Base-by-base conservation (phyloP, 768 basidiomycete species). In the Pilatotrama ljubarskyi region DNA sequence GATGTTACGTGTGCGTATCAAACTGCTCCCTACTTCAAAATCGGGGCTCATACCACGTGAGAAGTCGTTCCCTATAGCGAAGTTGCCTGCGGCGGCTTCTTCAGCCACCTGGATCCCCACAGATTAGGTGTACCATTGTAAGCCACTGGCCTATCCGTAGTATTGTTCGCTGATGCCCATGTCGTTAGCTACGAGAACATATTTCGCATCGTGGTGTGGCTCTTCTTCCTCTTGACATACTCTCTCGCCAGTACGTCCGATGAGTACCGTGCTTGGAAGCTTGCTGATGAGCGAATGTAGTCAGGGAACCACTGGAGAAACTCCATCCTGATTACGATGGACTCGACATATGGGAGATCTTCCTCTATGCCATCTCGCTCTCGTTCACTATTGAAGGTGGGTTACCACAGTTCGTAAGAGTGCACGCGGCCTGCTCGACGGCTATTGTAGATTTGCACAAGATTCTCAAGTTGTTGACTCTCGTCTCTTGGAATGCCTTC, bases 51-150 rank as follows among this genome's bases (percentile, higher is more conserved):
- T 20, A 25, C 13, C 10, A 17, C 13, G 55, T 44, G 20, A 13
- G 22, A 63, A 93, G 91, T 94, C 70, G 80, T 89, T 13, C 80
- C 82, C 6, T 93, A 90, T 68, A 74, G 78, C 25, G 83, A 87
- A 43, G 72, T 74, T 25, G 82, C 81, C 11, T 75, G 77, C 41
- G 70, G 74, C 46, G 77, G 78, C 0, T 85, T 93, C 66, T 88
- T 84, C 83, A 81, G 78, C 41, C 91, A 89, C 68, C 67, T 95
- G 15, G 82, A 95, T 66, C 85, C 92, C 4, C 78, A 87, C 3
- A 84, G 94, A 32, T 75, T 97, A 47, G 84, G 84, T 32, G 92
- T 96, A 22, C 95, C 95, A 51, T 88, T 91, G 53, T 95, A 32
- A 32, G 29, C n/a, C n/a, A n/a, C n/a, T n/a, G n/a, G n/a, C n/a